phyloP scores from a whole-genome alignment of 371 early-diverging fungal genomes.

The Rhizopus stolonifer region DNA sequence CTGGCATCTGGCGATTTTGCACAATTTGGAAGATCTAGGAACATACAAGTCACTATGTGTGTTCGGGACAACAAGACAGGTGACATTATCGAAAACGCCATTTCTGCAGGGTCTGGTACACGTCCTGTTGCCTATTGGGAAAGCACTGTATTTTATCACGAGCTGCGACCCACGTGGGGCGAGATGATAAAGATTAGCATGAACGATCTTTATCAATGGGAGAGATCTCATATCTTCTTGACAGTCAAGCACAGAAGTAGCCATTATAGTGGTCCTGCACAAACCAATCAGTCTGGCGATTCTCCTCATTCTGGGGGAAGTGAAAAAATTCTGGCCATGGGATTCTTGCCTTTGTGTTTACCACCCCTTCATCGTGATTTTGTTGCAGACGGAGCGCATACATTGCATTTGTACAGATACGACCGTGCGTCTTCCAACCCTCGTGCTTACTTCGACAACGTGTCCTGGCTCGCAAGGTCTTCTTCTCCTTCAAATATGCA shows the following conservation, averaged over 20 bases:
- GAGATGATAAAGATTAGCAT: conserved; percentile 68
- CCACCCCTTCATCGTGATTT: conserved; percentile 57
- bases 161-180: conserved; percentile 63
- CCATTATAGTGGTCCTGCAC: conserved; percentile 19
- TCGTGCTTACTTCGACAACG: conserved; percentile 45
- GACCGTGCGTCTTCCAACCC: conserved; percentile 50
- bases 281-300: background rate
- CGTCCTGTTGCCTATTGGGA: conserved; percentile 50
- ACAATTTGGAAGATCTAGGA: conserved; percentile 51
- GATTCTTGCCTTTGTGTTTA: conserved; percentile 60
- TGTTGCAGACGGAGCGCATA: conserved; percentile 63
- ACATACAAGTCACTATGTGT: conserved; percentile 64
- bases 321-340: conserved; percentile 53
- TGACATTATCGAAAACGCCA: conserved; percentile 52
- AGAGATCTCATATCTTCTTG: conserved; percentile 62
- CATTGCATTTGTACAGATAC: conserved; percentile 64
- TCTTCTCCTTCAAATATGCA: conserved; percentile 40
- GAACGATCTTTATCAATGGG: conserved; percentile 43
- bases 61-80: conserved; percentile 60
- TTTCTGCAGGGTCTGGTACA: conserved; percentile 55
- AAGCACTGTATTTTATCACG: conserved; percentile 67
- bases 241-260: conserved; percentile 56
- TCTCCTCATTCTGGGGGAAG: conserved; percentile 15
- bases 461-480: conserved; percentile 41
- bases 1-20: conserved; percentile 64